A percentile compares a stretch with the other conserved stretches of the same genome.
Evolutionary conservation across 1,284 basidiomycete species (phyloP).

Genomic region (Gomphus bonarii): DNA sequence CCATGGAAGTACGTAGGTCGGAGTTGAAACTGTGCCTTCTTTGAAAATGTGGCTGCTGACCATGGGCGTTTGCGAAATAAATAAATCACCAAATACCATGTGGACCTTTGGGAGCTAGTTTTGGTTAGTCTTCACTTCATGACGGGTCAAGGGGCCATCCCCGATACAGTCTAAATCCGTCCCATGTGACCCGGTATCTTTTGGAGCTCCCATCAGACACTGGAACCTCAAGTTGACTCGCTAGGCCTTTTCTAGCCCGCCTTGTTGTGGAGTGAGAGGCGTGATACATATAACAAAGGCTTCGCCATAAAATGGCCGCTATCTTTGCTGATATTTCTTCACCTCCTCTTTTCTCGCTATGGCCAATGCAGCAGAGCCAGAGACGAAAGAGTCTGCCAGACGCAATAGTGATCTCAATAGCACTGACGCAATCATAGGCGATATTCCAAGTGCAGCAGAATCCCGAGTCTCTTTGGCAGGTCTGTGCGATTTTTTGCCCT

Average conservation of each 20-base stretch:
- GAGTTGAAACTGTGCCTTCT: not conserved
- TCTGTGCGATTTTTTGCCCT: not conserved
- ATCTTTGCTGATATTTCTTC: not conserved
- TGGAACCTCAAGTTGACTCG: not conserved
- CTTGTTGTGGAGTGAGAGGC: not conserved
- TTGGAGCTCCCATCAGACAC: not conserved
- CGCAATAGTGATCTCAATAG: constrained; percentile 29
- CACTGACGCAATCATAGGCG: constrained; percentile 22
- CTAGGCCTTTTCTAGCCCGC: not conserved
- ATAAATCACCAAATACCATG: no score
- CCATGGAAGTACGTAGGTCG: not conserved
- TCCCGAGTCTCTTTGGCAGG: constrained; percentile 1
- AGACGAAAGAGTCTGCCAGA: constrained; percentile 26
- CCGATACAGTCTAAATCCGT: not conserved
- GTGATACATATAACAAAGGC: not conserved
- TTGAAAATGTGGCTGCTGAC: no score
- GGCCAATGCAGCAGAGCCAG: constrained; percentile 29
- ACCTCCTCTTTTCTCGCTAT: not conserved
- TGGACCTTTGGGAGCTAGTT: no score
- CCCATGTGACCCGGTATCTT: not conserved
- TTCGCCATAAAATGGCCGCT: not conserved
- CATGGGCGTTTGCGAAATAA: no score
- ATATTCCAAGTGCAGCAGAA: constrained; percentile 22
- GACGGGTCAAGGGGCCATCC: not conserved
- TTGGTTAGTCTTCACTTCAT: no score